Evolutionary conservation across 768 basidiomycete genomes (phyloP), one percentile per base, ranked within the genome.

Genomic region (Calocera cornea): DNA sequence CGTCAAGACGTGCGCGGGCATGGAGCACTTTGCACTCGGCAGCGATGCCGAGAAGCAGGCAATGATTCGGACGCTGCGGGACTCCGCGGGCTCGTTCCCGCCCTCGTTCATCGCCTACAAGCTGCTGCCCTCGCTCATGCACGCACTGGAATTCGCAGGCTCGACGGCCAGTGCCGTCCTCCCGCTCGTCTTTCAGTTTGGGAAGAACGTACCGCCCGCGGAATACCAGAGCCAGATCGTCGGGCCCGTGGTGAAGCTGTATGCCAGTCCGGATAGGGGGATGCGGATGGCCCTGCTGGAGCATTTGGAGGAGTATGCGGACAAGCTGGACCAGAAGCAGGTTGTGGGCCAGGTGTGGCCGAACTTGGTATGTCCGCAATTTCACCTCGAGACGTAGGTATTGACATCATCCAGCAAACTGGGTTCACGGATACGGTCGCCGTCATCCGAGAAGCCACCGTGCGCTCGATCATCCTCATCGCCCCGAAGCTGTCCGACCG

Each of bases 361-460:
- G 1, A 85, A 94, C 78, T 78, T 99, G 44, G 93, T 97, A 72
- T 71, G 87, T 77, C 7, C 5, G 16, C 2, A 34, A 34, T 27
- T 16, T 14, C 3, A 10, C 24, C 22, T 3, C 16, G 12, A 29
- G 66, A 27, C 10, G 24, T 7, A 34, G 2, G 19, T 27, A 49
- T 7, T 19, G 40, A 17, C 19, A 1, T 38, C 31, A 33, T 31
- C 12, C 10, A 95, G 94, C 92, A 95, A 86, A 91, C 92, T 1
- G 97, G 97, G 0, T 98, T 98, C 73, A 83, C 88, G 1, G 97
- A 99, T 74, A 95, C 94, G 0, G 91, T 98, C 1, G 87, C 95
- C 0, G 81, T 97, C 54, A 90, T 99, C 67, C 86, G 97, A 41
- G 97, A 98, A 76, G 92, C 92, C 0, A 98, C 97, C 0, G 84